These are phyloP conservation scores for Corynespora cassiicola DNA, from an alignment of 2,329 filamentous ascomycete species.

Conservation along the genomic window DNA sequence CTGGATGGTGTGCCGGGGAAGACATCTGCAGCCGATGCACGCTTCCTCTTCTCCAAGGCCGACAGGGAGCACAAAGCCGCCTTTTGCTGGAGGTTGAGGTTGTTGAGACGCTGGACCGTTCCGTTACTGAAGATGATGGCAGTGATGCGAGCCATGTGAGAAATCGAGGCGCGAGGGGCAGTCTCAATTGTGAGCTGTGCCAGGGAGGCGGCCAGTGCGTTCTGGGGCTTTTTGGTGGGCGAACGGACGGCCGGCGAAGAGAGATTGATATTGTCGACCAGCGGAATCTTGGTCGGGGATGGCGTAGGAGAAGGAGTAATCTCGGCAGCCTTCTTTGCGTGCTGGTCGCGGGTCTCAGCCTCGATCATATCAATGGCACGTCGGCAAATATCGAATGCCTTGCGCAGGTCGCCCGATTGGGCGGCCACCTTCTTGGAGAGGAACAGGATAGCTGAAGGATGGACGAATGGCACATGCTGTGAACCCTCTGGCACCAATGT, in stretches of 20 bases:
- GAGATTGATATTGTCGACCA: constrained; percentile 83
- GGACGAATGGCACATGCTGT: constrained; percentile 82
- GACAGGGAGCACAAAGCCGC: constrained; percentile 89
- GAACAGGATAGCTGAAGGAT: constrained; percentile 91
- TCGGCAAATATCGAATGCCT: constrained; percentile 93
- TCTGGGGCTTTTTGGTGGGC: constrained; percentile 46
- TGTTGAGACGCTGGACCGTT: constrained; percentile 80
- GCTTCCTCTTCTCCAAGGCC: constrained; percentile 80
- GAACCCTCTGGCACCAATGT: constrained; percentile 68
- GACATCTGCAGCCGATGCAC: constrained; percentile 46
- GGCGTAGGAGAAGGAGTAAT: constrained; percentile 55
- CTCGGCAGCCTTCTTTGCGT: constrained; percentile 65
- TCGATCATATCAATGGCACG: constrained; percentile 90
- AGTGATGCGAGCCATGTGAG: constrained; percentile 90
- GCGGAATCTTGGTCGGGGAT: constrained; percentile 75
- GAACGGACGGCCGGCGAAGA: constrained; percentile 57
- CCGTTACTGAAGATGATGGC: constrained; percentile 90
- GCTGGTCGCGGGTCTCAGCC: constrained; percentile 77
- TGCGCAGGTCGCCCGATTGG: constrained; percentile 91
- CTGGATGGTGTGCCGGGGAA: constrained; percentile 51
- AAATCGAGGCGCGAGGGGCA: constrained; percentile 87
- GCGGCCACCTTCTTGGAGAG: constrained; percentile 94
- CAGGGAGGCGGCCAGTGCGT: constrained; percentile 53
- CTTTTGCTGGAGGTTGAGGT: constrained; percentile 94
- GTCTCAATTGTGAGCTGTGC: constrained; percentile 73